Evolutionary conservation across 1,139 yeast species (phyloP), one percentile per base, ranked within the genome.

Genomic region (Pichia kudriavzevii): DNA sequence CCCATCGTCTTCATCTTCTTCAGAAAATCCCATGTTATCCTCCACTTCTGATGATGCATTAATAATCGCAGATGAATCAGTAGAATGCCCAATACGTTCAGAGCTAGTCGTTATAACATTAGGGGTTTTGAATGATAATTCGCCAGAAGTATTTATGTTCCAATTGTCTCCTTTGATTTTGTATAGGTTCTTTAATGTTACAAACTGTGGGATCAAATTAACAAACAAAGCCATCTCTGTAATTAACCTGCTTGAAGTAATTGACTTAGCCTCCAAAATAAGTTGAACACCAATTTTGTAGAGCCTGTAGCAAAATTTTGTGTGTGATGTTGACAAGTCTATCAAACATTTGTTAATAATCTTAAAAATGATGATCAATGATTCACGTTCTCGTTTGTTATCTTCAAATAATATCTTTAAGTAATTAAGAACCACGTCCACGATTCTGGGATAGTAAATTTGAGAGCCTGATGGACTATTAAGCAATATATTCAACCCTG

Each of bases 261-360:
- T 52, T 11, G 56, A 46, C 26, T 55, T 48, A 28, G 59, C 53
- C 22, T 48, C 49, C 9, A 61, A 41, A 20, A 62, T 44, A 8
- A 60, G 40, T 6, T 46, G 46, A 2, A 64, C 26, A 0, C 71
- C 73, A 2, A 66, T 22, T 26, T 49, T 48, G 14, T 59, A 55
- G 11, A 67, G 43, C 27, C 50, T 49, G 41, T 59, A 52, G 12
- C 63, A 56, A 30, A 59, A 50, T 18, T 49, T 43, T 7, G 59
- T 42, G 46, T 69, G 60, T 16, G 57, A 55, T 0, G 65, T 60
- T 1, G 67, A 49, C 5, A 61, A 39, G 5, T 54, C 47, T 2
- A 59, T 42, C n/a, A 67, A 42, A 7, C 63, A 45, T 35, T 61
- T 61, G 45, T 69, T 69, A 21, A 68, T 52, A 12, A 69, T 55